Evolutionary conservation across 2,329 filamentous ascomycete species (phyloP).

Genomic region (Aspergillus phoenicis): DNA sequence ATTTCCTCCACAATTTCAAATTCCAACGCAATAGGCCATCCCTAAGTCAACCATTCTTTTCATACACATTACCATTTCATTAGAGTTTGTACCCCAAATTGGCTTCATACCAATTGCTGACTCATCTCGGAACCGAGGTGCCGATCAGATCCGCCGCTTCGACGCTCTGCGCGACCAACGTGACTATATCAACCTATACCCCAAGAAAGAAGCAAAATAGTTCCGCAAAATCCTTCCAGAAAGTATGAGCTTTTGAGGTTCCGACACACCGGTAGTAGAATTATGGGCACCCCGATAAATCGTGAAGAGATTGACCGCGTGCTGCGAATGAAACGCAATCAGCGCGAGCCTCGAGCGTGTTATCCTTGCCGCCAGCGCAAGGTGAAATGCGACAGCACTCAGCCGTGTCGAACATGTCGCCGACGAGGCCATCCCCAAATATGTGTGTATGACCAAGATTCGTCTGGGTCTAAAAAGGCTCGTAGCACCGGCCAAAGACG

Average conservation of each 20-base stretch:
- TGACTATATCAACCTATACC: not conserved
- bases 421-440: constrained; percentile 33
- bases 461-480: not conserved
- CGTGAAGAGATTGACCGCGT: constrained; percentile 34
- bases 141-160: not conserved
- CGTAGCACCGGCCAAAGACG: not conserved
- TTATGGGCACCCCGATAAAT: constrained; percentile 15
- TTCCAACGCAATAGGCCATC: too few species aligned
- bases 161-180: not conserved
- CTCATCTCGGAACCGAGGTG: not conserved
- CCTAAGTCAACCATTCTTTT: too few species aligned
- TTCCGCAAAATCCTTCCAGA: too few species aligned
- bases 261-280: not conserved
- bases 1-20: too few species aligned
- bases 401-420: constrained; percentile 34
- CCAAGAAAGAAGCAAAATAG: not conserved
- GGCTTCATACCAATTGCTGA: not conserved
- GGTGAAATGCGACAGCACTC: constrained; percentile 36
- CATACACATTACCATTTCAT: too few species aligned
- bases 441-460: constrained; percentile 26
- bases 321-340: constrained; percentile 30
- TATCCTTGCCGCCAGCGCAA: constrained; percentile 42
- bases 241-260: not conserved
- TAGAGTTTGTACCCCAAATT: not conserved
- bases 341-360: constrained; percentile 35